These are phyloP conservation scores for Euclidium syriacum DNA, from an alignment of 345 rosid species.

Conservation along the genomic window DNA sequence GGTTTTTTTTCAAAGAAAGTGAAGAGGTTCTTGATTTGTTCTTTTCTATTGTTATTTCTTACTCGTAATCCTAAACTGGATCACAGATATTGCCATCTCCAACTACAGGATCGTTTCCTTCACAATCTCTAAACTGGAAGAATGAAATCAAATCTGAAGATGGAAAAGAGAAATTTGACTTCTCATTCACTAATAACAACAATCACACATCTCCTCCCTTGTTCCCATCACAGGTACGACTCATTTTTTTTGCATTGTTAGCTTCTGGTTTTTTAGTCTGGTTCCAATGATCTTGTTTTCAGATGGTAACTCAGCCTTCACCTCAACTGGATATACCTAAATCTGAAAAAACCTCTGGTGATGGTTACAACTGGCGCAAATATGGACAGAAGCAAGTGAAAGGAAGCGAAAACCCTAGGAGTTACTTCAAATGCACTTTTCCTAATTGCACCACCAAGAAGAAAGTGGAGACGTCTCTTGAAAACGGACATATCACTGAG, in stretches of 20 bases:
- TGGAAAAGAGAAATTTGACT: slow-evolving; percentile 33
- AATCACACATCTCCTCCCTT: slow-evolving; percentile 24
- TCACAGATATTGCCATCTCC: slow-evolving; percentile 81
- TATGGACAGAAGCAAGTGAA: slow-evolving; percentile 95
- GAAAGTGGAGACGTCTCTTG: slow-evolving; percentile 75
- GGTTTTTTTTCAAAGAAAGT: not conserved
- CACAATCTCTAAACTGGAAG: slow-evolving; percentile 49
- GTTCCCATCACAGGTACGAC: slow-evolving; percentile 38
- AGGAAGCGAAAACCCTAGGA: slow-evolving; percentile 93
- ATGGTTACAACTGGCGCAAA: slow-evolving; percentile 96
- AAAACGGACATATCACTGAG: slow-evolving; percentile 84
- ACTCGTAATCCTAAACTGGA: not conserved
- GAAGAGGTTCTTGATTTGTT: not conserved
- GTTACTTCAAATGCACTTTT: slow-evolving; percentile 89
- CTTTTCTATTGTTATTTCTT: not conserved
- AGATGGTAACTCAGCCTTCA: slow-evolving; percentile 1
- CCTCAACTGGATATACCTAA: slow-evolving; percentile 25
- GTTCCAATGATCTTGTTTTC: not conserved
- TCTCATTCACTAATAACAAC: slow-evolving; percentile 52
- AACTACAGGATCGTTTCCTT: slow-evolving; percentile 72
- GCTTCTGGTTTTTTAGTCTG: not conserved
- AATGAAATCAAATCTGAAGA: slow-evolving; percentile 44
- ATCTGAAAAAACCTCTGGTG: slow-evolving; percentile 39
- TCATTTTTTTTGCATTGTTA: not conserved
- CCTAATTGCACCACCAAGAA: slow-evolving; percentile 78